Base-by-base conservation (phyloP, 371 early-diverging fungal species). In the Apophysomyces ossiformis region DNA sequence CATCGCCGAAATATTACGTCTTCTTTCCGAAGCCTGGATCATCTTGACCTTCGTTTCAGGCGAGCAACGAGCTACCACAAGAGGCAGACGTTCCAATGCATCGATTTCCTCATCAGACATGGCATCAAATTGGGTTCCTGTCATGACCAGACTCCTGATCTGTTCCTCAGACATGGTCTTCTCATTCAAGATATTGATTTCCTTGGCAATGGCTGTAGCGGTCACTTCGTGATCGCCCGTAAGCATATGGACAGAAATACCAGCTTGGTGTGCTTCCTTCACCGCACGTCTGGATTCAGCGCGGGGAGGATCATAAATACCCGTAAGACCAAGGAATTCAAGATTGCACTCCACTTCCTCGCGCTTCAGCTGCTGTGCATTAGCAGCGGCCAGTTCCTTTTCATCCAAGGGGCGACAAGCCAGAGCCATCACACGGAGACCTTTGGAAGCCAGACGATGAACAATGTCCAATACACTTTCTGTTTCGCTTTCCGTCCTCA, bases 21-120 rank as follows among this genome's bases (percentile, higher is more conserved):
- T 84, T 8, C 86, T 79, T 69, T 96, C 92, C 64, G 98, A 78
- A 2, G 96, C 94, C 67, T 89, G 82, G 37, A 99, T 95, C 81
- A 99, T 92, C 85, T 93, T 95, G 66, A 96, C 87, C 75, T 98
- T 98, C 74, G 95, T 96, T 69, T 96, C 95, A 2, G 99, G 97
- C 26, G 83, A 86, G 80, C 93, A 93, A 37, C 98, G 87, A 0
- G 97, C 96, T 74, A 96, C 92, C 1, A 96, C 95, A 7, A 85
- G 81, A 5, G 95, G 96, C 61, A 95, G 89, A 37, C 90, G 90
- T 1, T 78, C 75, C n/a, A 94, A 73, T 2, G 75, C 80, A 21
- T 92, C 90, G 35, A 96, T 78, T 32, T 88, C 81, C 16, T 93
- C 93, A 57, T 93, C 92, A 85, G 92, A 89, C 38, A 90, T 68